Evolutionary conservation across 805 yeast species (phyloP).

Genomic region (Candida multigemmis): DNA sequence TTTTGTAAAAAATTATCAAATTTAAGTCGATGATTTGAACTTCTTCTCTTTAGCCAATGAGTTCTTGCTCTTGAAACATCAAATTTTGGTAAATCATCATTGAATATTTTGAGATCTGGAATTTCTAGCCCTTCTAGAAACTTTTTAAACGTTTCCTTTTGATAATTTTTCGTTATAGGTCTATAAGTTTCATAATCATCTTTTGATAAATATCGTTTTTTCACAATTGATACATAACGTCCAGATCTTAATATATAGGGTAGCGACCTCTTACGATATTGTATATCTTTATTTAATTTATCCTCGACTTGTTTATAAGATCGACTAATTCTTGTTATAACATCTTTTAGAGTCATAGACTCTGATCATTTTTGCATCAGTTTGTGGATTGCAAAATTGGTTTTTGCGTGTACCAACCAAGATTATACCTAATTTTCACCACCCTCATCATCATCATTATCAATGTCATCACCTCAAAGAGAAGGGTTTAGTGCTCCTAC

Average conservation of each 20-base stretch:
- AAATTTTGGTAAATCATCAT: conserved; percentile 12
- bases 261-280: too few relatives aligned
- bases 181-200: too few relatives aligned
- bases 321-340: too few relatives aligned
- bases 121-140: conserved; percentile 26
- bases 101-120: conserved; percentile 21
- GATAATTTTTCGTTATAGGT: conserved; percentile 3
- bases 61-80: conserved; percentile 13
- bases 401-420: not conserved
- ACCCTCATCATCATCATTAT: conserved; percentile 1
- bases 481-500: conserved; percentile 86
- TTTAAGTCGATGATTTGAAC: conserved; percentile 7
- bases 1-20: conserved; percentile 18
- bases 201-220: too few relatives aligned
- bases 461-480: conserved; percentile 48
- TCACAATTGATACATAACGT: too few relatives aligned
- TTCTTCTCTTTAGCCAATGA: conserved; percentile 15
- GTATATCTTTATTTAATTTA: too few relatives aligned
- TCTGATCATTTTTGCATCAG: conserved; percentile 1
- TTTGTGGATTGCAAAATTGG: not conserved
- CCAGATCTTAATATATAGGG: too few relatives aligned
- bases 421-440: conserved; percentile 1
- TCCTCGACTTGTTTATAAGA: too few relatives aligned
- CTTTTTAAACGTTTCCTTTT: conserved; percentile 8
- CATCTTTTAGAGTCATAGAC: too few relatives aligned